Conservation (phyloP, 345 rosid genomes). For the Populus simonii region DNA sequence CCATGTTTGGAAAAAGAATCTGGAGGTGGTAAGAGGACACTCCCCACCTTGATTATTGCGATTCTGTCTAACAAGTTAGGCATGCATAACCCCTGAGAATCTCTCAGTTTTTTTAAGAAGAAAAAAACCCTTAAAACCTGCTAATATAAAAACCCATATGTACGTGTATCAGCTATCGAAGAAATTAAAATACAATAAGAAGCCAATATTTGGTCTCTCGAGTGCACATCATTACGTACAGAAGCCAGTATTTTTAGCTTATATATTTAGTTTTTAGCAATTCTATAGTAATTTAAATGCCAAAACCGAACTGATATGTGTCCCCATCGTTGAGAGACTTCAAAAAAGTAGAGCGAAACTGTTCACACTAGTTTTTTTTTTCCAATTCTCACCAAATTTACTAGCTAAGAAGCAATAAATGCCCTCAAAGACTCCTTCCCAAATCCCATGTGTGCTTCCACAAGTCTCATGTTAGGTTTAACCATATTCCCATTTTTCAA, state of each 20-base stretch:
- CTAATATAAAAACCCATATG: neutral
- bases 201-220: too few species aligned
- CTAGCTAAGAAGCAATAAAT: neutral
- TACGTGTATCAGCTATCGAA: neutral
- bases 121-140: neutral
- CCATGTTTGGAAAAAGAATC: neutral
- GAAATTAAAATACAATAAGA: too few species aligned
- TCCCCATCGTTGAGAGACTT: neutral
- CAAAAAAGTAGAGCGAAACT: neutral
- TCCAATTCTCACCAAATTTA: neutral
- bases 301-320: neutral
- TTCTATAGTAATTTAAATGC: too few species aligned
- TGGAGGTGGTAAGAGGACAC: neutral
- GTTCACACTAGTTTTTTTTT: neutral
- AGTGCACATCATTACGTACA: too few species aligned
- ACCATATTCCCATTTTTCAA: slow-evolving; percentile 13
- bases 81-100: neutral
- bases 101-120: too few species aligned
- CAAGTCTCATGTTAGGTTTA: slow-evolving; percentile 25
- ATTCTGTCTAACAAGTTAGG: neutral
- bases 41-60: neutral
- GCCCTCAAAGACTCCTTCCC: neutral
- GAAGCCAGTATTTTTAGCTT: too few species aligned
- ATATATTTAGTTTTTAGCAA: too few species aligned
- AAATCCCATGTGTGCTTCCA: neutral